Evolutionary conservation across 768 basidiomycete genomes (phyloP), one percentile per base, ranked within the genome.

Genomic region (Sutorius australiensis): DNA sequence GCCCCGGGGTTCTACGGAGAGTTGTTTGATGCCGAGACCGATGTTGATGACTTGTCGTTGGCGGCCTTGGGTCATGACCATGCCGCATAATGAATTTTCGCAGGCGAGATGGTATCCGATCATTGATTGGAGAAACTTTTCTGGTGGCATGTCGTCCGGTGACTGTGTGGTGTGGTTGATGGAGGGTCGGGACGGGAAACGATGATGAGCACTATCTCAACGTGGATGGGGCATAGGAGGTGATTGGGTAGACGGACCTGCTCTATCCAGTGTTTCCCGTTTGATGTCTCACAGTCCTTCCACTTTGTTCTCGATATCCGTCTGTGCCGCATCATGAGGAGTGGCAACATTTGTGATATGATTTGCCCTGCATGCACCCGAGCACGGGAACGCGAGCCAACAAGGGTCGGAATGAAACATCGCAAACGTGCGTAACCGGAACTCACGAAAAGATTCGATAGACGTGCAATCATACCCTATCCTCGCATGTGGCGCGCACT

Each of bases 261-360:
- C 60, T 90, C 87, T 51, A 91, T 91, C 86, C 87, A 90, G 57
- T 86, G 87, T 59, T 90, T 90, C 39, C 87, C 87, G 39, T 73
- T 79, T 1, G 73, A 58, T 0, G 80, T 85, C 24, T 74, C 69
- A 51, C 77, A 77, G 56, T 89, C 87, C 53, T 77, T 75, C 89
- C 89, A 91, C 57, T 85, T 83, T 12, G 83, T 71, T 17, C 88
- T 76, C 2, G 89, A 86, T 68, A 90, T 86, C 36, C 89, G 82
- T 50, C 88, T 77, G 67, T 90, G 89, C 14, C 88, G 74, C 89
- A 90, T 90, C 89, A 91, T 89, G 60, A 90, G 82, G 12, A 90
- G 73, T 0, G 89, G 89, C 10, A 91, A 72, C 75, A 90, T 84
- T 58, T 84, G 77, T 16, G 83, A 82, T 67, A 91, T 83, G 59